Conservation (phyloP, 148 eudicot genomes). For the Spergularia marina region DNA sequence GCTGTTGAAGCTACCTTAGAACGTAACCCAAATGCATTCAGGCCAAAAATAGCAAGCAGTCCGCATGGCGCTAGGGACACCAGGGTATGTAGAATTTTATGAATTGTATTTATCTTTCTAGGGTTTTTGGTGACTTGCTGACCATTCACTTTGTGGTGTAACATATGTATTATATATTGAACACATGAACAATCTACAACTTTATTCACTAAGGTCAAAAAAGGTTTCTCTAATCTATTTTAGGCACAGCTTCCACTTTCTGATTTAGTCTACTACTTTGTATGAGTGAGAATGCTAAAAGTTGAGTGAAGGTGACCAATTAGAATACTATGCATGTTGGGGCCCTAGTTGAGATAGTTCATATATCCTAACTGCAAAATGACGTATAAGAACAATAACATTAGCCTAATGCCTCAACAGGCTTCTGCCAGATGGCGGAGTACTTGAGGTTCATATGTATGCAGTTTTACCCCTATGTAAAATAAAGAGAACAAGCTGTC, state of each 20-base stretch:
- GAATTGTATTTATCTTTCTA: constrained; percentile 11
- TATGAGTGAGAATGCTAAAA: no score
- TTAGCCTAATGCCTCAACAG: no score
- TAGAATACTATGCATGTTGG: no score
- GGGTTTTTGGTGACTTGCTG: constrained; percentile 7
- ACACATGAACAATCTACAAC: neutral
- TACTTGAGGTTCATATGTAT: no score
- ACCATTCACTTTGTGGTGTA: neutral
- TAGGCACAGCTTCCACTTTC: neutral
- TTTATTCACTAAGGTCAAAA: neutral
- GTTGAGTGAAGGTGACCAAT: no score
- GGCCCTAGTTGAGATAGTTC: no score
- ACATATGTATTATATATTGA: neutral
- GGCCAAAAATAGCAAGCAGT: constrained; percentile 98
- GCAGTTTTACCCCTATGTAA: no score
- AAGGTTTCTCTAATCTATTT: neutral
- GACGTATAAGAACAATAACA: no score
- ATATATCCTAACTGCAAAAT: no score
- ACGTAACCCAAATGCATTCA: constrained; percentile 98
- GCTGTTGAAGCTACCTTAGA: constrained; percentile 95
- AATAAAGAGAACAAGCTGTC: no score
- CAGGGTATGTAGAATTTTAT: constrained; percentile 44
- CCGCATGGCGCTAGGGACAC: constrained; percentile 72
- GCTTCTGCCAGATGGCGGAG: no score
- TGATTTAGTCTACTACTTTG: neutral